Evolutionary conservation across 2,329 filamentous ascomycete species (phyloP).

Genomic region (Colletotrichum sansevieriae): DNA sequence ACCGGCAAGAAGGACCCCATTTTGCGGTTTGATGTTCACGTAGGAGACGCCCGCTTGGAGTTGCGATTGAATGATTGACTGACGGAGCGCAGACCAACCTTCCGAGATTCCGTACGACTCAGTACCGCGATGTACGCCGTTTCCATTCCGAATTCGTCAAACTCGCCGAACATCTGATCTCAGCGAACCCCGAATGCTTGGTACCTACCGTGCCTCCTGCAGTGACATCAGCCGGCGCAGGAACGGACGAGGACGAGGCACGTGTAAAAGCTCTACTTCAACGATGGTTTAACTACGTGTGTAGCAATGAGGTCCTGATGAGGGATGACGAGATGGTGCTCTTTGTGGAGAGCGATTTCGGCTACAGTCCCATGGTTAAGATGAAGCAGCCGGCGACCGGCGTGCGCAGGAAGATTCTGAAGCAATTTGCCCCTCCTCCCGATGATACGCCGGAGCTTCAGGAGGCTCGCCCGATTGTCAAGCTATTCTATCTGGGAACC

Average conservation of each 20-base stretch:
- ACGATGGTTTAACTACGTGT: conserved; percentile 94
- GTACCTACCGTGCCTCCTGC: conserved; percentile 95
- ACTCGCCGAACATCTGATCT: conserved; percentile 95
- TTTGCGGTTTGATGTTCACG: conserved; percentile 94
- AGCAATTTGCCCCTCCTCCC: conserved; percentile 97
- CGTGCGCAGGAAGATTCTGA: conserved; percentile 93
- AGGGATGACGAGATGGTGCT: conserved; percentile 97
- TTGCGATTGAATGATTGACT: conserved; percentile 10
- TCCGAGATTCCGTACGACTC: conserved; percentile 96
- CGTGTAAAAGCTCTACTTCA: conserved; percentile 92
- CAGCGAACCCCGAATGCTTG: conserved; percentile 95
- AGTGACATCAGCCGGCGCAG: conserved; percentile 92
- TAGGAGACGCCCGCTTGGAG: conserved; percentile 60
- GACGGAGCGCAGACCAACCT: conserved; percentile 83
- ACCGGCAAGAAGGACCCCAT: conserved; percentile 97
- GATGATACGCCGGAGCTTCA: conserved; percentile 97
- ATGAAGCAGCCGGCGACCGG: conserved; percentile 98
- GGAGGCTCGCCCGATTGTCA: conserved; percentile 89
- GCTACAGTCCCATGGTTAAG: conserved; percentile 94
- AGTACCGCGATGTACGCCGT: conserved; percentile 96
- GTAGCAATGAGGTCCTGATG: conserved; percentile 91
- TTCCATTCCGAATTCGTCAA: conserved; percentile 97
- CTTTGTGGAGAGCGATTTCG: conserved; percentile 99
- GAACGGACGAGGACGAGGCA: conserved; percentile 94
- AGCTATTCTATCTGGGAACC: conserved; percentile 92